phyloP scores from a whole-genome alignment of 73 alveolate species.

The Paramecium biaurelia region DNA sequence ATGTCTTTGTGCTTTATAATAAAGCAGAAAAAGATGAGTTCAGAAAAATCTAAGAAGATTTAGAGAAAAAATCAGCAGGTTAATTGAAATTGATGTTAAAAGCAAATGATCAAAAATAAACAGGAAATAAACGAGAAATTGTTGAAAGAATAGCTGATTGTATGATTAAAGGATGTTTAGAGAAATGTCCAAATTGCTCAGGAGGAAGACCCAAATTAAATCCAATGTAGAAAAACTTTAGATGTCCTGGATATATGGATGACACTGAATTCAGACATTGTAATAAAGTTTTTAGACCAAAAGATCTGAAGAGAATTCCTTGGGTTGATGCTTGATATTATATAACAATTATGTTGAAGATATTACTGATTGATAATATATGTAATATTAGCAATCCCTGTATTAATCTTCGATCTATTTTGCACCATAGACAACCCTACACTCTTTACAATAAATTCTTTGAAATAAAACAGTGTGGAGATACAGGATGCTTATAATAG shows the following conservation, averaged over 20 bases:
- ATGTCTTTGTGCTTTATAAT: background rate
- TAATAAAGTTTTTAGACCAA: background rate
- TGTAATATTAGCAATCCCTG: background rate
- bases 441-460: background rate
- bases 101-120: slow-evolving; percentile 52
- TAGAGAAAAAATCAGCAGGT: background rate
- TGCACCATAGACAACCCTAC: slow-evolving; percentile 45
- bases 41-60: background rate
- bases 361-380: background rate
- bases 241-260: slow-evolving; percentile 73
- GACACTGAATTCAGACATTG: slow-evolving; percentile 66
- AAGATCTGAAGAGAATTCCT: background rate
- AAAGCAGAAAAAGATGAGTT: background rate
- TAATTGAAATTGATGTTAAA: slow-evolving; percentile 54
- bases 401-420: background rate
- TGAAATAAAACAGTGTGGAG: slow-evolving; percentile 42
- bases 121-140: slow-evolving; percentile 68
- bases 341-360: background rate
- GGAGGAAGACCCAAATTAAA: slow-evolving; percentile 70
- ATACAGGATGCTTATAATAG: background rate
- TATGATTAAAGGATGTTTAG: slow-evolving; percentile 58
- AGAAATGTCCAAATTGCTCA: slow-evolving; percentile 63
- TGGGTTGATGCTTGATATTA: background rate
- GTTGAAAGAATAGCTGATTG: slow-evolving; percentile 68
- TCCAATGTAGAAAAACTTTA: slow-evolving; percentile 7